phyloP scores from a whole-genome alignment of 805 yeast species.

The Grigorovia transvaalensis region DNA sequence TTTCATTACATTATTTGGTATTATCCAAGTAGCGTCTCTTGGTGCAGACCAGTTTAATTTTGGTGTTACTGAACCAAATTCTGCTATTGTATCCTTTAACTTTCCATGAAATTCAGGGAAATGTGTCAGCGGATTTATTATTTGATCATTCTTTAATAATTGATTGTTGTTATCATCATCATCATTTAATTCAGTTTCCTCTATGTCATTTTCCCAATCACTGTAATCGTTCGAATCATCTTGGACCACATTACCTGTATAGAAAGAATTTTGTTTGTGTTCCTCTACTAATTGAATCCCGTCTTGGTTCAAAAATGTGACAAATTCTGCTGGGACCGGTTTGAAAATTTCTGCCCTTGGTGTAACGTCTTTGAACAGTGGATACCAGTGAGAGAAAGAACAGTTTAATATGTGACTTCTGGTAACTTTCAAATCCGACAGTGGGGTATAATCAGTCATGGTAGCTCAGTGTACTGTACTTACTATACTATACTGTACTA shows the following conservation, averaged over 20 bases:
- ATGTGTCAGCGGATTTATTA: constrained; percentile 36
- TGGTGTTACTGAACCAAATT: constrained; percentile 61
- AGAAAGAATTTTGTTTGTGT: constrained; percentile 20
- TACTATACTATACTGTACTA: no score
- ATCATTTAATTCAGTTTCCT: constrained; percentile 18
- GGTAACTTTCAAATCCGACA: constrained; percentile 23
- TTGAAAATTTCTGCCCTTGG: constrained; percentile 45
- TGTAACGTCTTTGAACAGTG: constrained; percentile 35
- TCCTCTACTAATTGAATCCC: constrained; percentile 55
- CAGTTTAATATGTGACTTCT: constrained; percentile 40
- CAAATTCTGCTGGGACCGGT: constrained; percentile 48
- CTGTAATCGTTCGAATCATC: constrained; percentile 58
- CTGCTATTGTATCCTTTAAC: constrained; percentile 37
- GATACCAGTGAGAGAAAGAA: constrained; percentile 51
- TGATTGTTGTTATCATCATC: constrained; percentile 11
- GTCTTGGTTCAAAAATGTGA: constrained; percentile 53
- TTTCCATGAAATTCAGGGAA: constrained; percentile 53
- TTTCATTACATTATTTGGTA: constrained; percentile 62
- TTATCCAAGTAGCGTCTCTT: constrained; percentile 87
- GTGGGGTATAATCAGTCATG: constrained; percentile 11
- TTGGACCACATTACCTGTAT: constrained; percentile 28
- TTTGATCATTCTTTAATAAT: constrained; percentile 1
- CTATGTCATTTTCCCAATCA: constrained; percentile 54
- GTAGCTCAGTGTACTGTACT: no score
- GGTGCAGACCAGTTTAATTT: constrained; percentile 98